Evolutionary conservation across 2,329 filamentous ascomycete species (phyloP), one percentile per base, ranked within the genome.

Genomic region (Scytalidium sp.): DNA sequence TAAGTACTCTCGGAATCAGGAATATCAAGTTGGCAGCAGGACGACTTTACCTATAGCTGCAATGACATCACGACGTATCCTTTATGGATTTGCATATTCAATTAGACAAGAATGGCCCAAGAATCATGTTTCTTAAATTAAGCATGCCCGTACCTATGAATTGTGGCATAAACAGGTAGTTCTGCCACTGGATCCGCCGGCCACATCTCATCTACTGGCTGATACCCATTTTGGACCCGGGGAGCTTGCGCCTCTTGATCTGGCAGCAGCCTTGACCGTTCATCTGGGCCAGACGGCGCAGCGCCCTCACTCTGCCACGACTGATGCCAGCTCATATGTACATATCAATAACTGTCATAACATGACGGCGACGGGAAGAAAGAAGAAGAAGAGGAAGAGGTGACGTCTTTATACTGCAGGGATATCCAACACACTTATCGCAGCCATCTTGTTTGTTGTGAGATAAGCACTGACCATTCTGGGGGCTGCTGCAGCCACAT

Each of bases 101-200:
- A n/a, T 36, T 36, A 36, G 32, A 36, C 17, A 19, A 19, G 15
- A 20, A 29, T 40, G 17, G 27, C n/a, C 11, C 11, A 19, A 23
- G 21, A 13, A 13, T 10, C 21, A 21, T 29, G 21, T 22, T 21
- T n/a, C n/a, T 44, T 32, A 47, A 42, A 15, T 6, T n/a, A 19
- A 17, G 45, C n/a, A 48, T 23, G 20, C 20, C 41, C 50, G 17
- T 53, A 73, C 71, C 85, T 78, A 66, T 91, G 88, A 60, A 91
- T 90, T 56, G 85, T 91, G 45, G 80, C 87, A 70, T 91, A 92
- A 13, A 91, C 84, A 36, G 86, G 84, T 58, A 91, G 69, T 55
- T 81, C 50, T 3, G 49, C 49, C 50, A 58, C 54, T 3, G 60
- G 59, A 53, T 64, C 60, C n/a, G 47, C 51, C 11, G 61, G 58